Base-by-base conservation (phyloP, 495 filamentous ascomycete genomes). In the Penicillium mononematosum region DNA sequence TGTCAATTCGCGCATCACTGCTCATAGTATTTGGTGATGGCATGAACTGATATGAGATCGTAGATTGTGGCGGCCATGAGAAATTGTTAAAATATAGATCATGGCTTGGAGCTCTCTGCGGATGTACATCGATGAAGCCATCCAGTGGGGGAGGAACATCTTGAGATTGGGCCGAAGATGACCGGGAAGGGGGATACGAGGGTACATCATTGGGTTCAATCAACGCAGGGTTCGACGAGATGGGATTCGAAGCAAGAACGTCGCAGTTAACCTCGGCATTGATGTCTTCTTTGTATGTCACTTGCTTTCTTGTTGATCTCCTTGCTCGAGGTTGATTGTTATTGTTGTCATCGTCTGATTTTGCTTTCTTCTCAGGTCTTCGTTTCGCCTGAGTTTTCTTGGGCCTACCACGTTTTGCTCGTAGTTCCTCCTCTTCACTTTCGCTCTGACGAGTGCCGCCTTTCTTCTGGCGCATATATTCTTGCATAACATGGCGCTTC, bases 401-500 rank as follows among this genome's bases (percentile, higher is more conserved):
- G 1, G 65, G 57, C 20, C 61, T 62, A 11, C 64, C 67, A 27
- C 59, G 62, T 38, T 63, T 62, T 4, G 55, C 27, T 32, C 38
- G 62, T 32, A 47, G 58, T 9, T n/a, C 42, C 20, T 66, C 61
- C 36, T 62, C 58, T 39, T 64, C 58, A 5, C 54, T 53, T 16
- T 70, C 62, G 34, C 61, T 66, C 8, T 67, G 59, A 12, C 61
- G 71, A 17, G 56, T 25, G 12, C 41, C 47, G 5, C 66, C 56
- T 39, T 69, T 69, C 57, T 76, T 78, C 46, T 76, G 74, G 38
- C 74, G 75, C 66, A 76, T 75, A 58, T 72, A 76, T 38, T 78
- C 72, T 55, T 78, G 72, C 75, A 76, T 78, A 3, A 78, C 75
- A 75, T 78, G 75, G 16, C 74, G 72, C 43, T 76, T 76, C 25